Base-by-base conservation (phyloP, 768 basidiomycete species). In the Udeniomyces megalosporus region DNA sequence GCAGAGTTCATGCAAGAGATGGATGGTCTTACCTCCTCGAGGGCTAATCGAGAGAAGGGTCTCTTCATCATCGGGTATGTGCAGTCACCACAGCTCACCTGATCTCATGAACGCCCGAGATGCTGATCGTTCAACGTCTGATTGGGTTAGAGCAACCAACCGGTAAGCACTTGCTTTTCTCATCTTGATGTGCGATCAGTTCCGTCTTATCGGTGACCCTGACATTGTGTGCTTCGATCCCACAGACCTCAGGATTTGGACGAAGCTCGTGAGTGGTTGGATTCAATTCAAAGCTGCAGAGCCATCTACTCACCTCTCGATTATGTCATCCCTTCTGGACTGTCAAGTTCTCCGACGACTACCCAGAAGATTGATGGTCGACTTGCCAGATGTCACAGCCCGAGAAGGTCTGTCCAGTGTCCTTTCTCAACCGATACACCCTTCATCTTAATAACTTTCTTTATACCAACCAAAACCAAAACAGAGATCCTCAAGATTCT, bases 401-500 rank as follows among this genome's bases (percentile, higher is more conserved):
- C 80, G 91, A 42, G 80, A 84, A 78, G 88, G 90, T 88, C 64
- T 63, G 79, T 70, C 5, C 29, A 42, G 0, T n/a, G n/a, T 4
- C n/a, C 26, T 12, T 24, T 45, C 11, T 26, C 42, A 34, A 46
- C 34, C 5, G 8, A 14, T 29, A 50, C 1, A 3, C 31, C 38
- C 14, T 48, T 53, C 17, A n/a, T 0, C 22, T 14, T 28, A n/a
- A 15, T 32, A 32, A 28, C 24, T 14, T 44, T 15, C 8, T 3
- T 26, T 15, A 14, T n/a, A 12, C 11, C n/a, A n/a, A n/a, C n/a
- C n/a, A n/a, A n/a, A n/a, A n/a, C n/a, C n/a, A n/a, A n/a, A n/a
- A n/a, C n/a, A 92, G 91, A 84, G 68, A 96, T 96, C 65, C 76
- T 96, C 55, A 83, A 82, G 67, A 93, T 96, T 63, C 75, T 90